These are phyloP conservation scores for Claviceps africana DNA, from an alignment of 2,329 filamentous ascomycete species.

Conservation along the genomic window DNA sequence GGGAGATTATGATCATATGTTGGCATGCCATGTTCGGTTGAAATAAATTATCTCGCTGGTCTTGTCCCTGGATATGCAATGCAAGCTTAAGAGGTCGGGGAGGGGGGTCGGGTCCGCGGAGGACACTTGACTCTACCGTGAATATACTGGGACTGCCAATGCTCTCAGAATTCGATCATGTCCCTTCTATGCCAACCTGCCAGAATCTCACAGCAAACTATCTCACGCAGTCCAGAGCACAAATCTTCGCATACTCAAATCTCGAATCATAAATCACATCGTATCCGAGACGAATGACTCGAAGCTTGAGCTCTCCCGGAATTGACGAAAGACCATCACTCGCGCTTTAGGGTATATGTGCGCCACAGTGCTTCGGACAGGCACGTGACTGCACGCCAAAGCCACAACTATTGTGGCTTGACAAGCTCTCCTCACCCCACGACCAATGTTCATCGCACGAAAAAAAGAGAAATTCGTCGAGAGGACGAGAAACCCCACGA, in stretches of 20 bases:
- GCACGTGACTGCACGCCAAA: slow-evolving; percentile 15
- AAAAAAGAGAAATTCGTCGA: slow-evolving; percentile 26
- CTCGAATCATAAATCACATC: background rate
- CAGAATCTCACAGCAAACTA: background rate
- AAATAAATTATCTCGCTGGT: too few species aligned
- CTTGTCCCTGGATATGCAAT: too few species aligned
- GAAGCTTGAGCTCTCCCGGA: background rate
- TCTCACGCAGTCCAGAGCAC: background rate
- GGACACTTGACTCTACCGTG: too few species aligned
- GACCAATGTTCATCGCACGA: slow-evolving; percentile 23
- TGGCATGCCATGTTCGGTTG: too few species aligned
- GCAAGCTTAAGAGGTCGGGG: too few species aligned
- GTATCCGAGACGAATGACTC: background rate
- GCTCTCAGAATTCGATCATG: too few species aligned
- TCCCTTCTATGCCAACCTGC: too few species aligned
- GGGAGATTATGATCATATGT: too few species aligned
- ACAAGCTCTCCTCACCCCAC: slow-evolving; percentile 16
- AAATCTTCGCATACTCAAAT: too few species aligned
- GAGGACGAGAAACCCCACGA: slow-evolving; percentile 25
- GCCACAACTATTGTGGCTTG: slow-evolving; percentile 15
- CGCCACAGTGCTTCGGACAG: background rate
- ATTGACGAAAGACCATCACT: background rate
- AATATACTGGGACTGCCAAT: too few species aligned
- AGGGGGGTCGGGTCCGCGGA: too few species aligned
- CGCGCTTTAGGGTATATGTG: background rate